Evolutionary conservation across 208 protist species (phyloP).

Genomic region (Crithidia expoeki): DNA sequence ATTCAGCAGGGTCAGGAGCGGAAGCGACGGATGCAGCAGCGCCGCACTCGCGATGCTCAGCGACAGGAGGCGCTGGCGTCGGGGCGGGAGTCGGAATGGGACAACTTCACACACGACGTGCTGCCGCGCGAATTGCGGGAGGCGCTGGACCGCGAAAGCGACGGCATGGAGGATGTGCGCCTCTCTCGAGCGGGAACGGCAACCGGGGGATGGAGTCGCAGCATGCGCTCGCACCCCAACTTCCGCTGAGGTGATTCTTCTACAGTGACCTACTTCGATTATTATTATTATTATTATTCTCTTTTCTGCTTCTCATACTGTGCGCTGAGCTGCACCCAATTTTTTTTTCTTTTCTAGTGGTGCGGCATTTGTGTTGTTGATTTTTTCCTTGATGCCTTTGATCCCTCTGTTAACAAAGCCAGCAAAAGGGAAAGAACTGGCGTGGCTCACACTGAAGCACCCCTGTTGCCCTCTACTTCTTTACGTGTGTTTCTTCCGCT

Average conservation of each 20-base stretch:
- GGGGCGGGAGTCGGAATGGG: conserved; percentile 72
- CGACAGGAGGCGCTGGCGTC: conserved; percentile 46
- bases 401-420: too few species aligned
- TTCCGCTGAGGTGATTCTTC: conserved; percentile 40
- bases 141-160: conserved; percentile 82
- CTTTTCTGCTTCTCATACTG: too few species aligned
- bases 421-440: too few species aligned
- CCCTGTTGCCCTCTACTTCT: too few species aligned
- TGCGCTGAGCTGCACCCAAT: too few species aligned
- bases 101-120: conserved; percentile 87
- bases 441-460: too few species aligned
- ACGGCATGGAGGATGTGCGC: conserved; percentile 90
- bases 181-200: conserved; percentile 72
- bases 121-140: conserved; percentile 86
- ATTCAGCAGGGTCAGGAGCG: conserved; percentile 86
- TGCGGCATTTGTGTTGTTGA: not conserved
- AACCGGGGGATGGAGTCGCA: conserved; percentile 75
- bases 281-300: too few species aligned
- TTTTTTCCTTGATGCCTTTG: too few species aligned
- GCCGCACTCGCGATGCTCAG: conserved; percentile 43
- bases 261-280: too few species aligned
- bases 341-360: not conserved
- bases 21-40: conserved; percentile 82
- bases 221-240: conserved; percentile 78
- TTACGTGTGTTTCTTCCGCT: too few species aligned